These are phyloP conservation scores for Dictyostelium firmibasis DNA, from an alignment of 78 protist genomes.

Conservation along the genomic window DNA sequence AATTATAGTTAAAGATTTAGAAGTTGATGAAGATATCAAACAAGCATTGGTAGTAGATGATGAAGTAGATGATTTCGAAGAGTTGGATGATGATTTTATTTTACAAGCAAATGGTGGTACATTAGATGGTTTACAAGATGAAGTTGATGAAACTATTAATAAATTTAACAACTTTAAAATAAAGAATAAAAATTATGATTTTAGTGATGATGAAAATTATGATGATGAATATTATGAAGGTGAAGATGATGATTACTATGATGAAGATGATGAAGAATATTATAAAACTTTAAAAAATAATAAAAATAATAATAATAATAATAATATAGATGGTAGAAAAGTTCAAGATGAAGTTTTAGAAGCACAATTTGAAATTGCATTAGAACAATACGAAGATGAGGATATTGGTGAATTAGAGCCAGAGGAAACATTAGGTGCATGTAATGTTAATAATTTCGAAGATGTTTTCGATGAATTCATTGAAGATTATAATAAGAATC, in stretches of 20 bases:
- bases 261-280: background rate
- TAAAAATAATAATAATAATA: background rate
- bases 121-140: constrained; percentile 47
- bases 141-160: constrained; percentile 13
- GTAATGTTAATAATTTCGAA: constrained; percentile 6
- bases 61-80: constrained; percentile 56
- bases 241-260: background rate
- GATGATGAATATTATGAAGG: background rate
- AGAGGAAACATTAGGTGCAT: constrained; percentile 34
- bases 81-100: constrained; percentile 71
- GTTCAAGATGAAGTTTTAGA: constrained; percentile 28
- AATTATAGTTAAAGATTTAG: constrained; percentile 29
- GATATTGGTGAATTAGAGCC: constrained; percentile 63
- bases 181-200: constrained; percentile 12
- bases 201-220: background rate
- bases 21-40: constrained; percentile 47
- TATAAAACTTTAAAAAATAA: background rate
- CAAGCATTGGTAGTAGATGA: constrained; percentile 38
- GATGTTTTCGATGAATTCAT: constrained; percentile 68
- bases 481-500: constrained; percentile 36
- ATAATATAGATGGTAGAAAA: background rate
- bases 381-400: constrained; percentile 54
- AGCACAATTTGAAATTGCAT: constrained; percentile 15
- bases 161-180: constrained; percentile 11
- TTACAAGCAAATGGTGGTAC: constrained; percentile 76